These are phyloP conservation scores for Umbelopsis sp. DNA, from an alignment of 192 early-diverging fungal species.

Conservation along the genomic window DNA sequence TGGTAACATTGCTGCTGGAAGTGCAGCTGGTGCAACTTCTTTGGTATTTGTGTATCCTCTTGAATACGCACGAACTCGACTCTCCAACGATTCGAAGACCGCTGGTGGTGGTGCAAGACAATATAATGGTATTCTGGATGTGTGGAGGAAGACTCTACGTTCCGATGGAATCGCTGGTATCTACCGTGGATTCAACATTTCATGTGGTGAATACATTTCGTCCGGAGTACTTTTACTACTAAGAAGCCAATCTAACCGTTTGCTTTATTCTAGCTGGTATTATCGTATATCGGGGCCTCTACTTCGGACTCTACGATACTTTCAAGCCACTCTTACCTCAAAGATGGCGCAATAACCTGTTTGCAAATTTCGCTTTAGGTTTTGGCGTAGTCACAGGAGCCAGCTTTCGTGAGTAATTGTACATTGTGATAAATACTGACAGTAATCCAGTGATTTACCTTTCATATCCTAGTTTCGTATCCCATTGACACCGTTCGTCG, in stretches of 20 bases:
- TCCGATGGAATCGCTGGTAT: conserved; percentile 89
- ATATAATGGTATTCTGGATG: conserved; percentile 87
- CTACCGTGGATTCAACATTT: conserved; percentile 94
- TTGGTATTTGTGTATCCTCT: conserved; percentile 90
- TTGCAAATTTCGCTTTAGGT: conserved; percentile 43
- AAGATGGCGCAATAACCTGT: conserved; percentile 33
- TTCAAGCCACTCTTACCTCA: conserved; percentile 48
- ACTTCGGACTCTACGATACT: conserved; percentile 79
- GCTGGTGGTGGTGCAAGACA: conserved; percentile 78
- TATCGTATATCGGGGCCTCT: conserved; percentile 77
- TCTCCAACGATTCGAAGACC: conserved; percentile 83
- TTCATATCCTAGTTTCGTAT: conserved; percentile 69
- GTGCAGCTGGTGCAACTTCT: conserved; percentile 90
- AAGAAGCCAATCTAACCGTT: background rate
- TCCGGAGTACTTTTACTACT: background rate
- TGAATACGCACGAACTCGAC: conserved; percentile 98
- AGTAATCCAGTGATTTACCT: background rate
- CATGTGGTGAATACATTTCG: conserved; percentile 37
- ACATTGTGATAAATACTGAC: too few species aligned
- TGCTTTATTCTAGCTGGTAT: background rate
- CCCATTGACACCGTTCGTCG: conserved; percentile 98
- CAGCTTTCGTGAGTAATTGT: conserved; percentile 53
- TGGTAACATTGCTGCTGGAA: conserved; percentile 93
- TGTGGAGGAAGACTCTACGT: conserved; percentile 79
- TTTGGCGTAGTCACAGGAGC: conserved; percentile 85